Percentiles rank a stretch among this genome's conserved stretches.
These are phyloP conservation scores for Micromonas pusilla DNA, from an alignment of 139 green algal species.

Conservation along the genomic window DNA sequence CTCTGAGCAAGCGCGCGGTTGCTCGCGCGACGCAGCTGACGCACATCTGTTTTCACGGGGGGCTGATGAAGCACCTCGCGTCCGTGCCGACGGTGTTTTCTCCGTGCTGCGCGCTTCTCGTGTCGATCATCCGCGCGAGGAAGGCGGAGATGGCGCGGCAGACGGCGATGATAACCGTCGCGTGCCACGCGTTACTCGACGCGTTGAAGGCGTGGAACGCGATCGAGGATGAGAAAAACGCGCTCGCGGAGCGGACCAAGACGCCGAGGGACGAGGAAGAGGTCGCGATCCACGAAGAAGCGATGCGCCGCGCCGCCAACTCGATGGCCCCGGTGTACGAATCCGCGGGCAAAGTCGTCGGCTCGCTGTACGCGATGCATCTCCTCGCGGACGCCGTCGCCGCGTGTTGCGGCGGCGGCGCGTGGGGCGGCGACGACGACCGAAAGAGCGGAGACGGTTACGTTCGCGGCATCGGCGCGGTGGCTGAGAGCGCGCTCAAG, in stretches of 20 bases:
- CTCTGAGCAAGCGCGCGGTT: neutral
- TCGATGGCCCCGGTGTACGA: neutral
- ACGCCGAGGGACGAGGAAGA: neutral
- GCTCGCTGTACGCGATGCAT: neutral
- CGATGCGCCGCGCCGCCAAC: neutral
- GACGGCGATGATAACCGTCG: neutral
- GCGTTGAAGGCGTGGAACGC: neutral
- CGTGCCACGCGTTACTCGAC: neutral
- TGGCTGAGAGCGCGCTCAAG: neutral
- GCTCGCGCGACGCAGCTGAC: neutral
- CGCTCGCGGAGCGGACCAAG: neutral
- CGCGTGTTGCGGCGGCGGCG: neutral
- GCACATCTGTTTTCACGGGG: too few relatives aligned
- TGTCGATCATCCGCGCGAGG: neutral
- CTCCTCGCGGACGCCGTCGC: neutral
- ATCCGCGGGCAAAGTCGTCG: too few relatives aligned
- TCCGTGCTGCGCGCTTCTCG: neutral
- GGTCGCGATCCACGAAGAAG: neutral
- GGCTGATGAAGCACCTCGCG: too few relatives aligned
- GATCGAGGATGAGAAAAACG: neutral
- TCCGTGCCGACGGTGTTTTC: neutral
- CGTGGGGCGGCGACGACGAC: neutral
- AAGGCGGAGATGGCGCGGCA: neutral
- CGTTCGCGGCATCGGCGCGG: neutral
- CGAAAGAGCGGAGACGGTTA: too few relatives aligned